Percentiles rank a stretch among this genome's conserved stretches.
phyloP scores from a whole-genome alignment of 129 eudicot genomes.

The Lactuca sativa region DNA sequence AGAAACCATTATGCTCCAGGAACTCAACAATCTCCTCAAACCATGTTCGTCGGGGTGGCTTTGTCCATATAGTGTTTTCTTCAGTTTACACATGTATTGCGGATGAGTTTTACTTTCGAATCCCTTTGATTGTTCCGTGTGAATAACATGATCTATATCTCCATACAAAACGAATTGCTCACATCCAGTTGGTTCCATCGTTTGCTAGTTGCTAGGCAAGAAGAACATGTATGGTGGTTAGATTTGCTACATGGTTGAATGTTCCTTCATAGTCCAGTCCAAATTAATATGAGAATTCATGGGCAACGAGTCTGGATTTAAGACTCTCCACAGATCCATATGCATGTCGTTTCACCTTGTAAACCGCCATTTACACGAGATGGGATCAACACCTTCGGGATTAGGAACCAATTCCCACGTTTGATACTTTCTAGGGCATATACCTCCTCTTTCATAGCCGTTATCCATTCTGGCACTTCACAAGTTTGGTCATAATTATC shows the following conservation, averaged over 20 bases:
- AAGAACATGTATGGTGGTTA: too few species aligned
- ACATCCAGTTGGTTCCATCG: too few species aligned
- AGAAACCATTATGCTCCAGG: too few species aligned
- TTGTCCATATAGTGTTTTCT: not conserved
- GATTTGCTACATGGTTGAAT: too few species aligned
- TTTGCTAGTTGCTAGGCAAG: too few species aligned
- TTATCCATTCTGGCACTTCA: not conserved
- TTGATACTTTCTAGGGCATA: not conserved
- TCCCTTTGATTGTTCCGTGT: not conserved
- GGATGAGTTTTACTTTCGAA: not conserved
- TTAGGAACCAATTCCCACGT: constrained; percentile 1
- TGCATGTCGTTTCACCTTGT: not conserved
- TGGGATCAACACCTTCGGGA: constrained; percentile 3
- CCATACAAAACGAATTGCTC: too few species aligned
- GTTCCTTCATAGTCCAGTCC: too few species aligned
- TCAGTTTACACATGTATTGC: too few species aligned
- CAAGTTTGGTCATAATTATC: constrained; percentile 12
- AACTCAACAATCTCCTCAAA: not conserved
- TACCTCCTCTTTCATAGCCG: constrained; percentile 13
- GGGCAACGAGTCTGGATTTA: constrained; percentile 18
- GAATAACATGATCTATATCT: not conserved
- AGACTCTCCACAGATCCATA: constrained; percentile 22
- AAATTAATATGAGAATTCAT: not conserved
- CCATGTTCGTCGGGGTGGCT: not conserved
- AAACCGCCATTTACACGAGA: constrained; percentile 16